Evolutionary conservation across 2,329 filamentous ascomycete species (phyloP), one percentile per base, ranked within the genome.

Genomic region (Phaeosphaeria sp.): DNA sequence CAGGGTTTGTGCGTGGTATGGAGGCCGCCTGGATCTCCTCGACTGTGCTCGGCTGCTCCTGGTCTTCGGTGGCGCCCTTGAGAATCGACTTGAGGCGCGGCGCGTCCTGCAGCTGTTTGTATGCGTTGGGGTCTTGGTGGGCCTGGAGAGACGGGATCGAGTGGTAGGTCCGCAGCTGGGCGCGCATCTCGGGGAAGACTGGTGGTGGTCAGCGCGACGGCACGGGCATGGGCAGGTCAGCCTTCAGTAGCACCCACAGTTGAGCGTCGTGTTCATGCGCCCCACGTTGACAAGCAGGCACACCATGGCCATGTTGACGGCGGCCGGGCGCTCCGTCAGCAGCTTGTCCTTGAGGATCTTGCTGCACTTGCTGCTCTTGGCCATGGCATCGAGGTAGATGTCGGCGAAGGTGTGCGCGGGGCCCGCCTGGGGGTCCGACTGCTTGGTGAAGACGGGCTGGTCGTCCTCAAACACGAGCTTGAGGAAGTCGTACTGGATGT

Each of bases 181-280:
- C 95, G 79, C 95, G 91, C 95, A 99, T 99, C 78, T 99, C 95
- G 21, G 95, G 95, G 76, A 99, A 99, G 83, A 99, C 95, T 96
- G 75, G 51, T 59, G 18, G 42, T 24, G 3, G 24, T 64, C 50
- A 56, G 65, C 74, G 55, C 70, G 61, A 43, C 44, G 44, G 17
- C 36, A 8, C 33, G 30, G 24, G 33, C 17, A 25, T 13, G 57
- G 27, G 21, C 40, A 47, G 8, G 25, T 30, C 25, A 11, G 6
- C 11, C 11, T 6, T 30, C 25, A 11, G 15, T 6, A 13, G 6
- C 30, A 77, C 88, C 74, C 82, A 97, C 93, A 98, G 74, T 99
- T 99, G 48, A 99, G 83, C 0, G 95, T 99, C 1, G 95, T 99
- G 78, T 99, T 99, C 95, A 99, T 99, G 63, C 95, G 86, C 57